Evolutionary conservation across 768 basidiomycete genomes (phyloP).

Genomic region (Panellus pusillus): DNA sequence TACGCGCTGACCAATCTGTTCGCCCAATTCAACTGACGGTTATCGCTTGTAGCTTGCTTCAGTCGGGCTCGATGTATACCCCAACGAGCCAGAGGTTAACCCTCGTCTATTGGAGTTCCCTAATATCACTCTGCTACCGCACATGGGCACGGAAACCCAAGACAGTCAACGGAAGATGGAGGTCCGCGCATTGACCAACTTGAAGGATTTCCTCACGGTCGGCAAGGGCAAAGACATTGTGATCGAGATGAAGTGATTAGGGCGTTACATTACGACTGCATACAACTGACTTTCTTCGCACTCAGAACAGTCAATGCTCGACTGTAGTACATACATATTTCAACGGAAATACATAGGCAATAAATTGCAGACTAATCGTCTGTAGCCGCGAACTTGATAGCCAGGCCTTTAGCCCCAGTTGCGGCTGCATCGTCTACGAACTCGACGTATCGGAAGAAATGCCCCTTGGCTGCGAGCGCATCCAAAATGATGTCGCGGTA

Average conservation of each 20-base stretch:
- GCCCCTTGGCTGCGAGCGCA: conserved; percentile 55
- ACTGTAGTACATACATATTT: background rate
- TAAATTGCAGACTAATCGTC: conserved; percentile 4
- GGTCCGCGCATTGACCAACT: conserved; percentile 75
- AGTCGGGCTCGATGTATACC: conserved; percentile 85
- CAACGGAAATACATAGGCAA: background rate
- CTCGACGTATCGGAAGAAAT: conserved; percentile 64
- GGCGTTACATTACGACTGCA: background rate
- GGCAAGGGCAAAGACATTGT: conserved; percentile 71
- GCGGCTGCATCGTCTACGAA: conserved; percentile 71
- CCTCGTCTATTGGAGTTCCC: conserved; percentile 79
- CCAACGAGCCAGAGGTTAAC: conserved; percentile 80
- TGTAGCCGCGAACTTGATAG: conserved; percentile 23
- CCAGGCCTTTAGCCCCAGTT: conserved; percentile 61
- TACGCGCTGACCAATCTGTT: conserved; percentile 36
- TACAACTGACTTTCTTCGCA: conserved; percentile 4
- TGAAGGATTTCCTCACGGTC: conserved; percentile 64
- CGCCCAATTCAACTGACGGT: conserved; percentile 8
- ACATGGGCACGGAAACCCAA: conserved; percentile 87
- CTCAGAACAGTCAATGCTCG: conserved; percentile 13
- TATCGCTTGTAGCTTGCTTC: conserved; percentile 56
- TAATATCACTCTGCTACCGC: conserved; percentile 83
- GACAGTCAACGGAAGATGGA: conserved; percentile 85
- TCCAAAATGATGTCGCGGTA: conserved; percentile 61
- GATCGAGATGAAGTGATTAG: conserved; percentile 43